Percentiles rank a stretch among this genome's conserved stretches.
Evolutionary conservation across 2,329 filamentous ascomycete species (phyloP).

Genomic region (Immersiporthe knoxdaviesiana): DNA sequence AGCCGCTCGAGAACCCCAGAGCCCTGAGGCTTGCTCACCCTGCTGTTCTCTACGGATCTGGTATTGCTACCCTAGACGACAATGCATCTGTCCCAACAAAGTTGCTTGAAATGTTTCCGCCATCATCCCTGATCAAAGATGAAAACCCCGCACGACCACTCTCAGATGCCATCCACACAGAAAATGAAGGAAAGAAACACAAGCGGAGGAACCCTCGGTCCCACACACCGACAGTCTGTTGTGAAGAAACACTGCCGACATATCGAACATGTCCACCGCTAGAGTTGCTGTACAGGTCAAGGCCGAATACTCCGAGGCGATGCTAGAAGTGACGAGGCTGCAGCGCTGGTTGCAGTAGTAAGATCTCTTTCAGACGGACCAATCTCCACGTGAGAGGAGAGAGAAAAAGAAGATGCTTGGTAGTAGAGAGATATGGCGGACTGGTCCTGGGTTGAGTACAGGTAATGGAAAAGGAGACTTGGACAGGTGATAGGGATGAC

Average conservation of each 20-base stretch:
- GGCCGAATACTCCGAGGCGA: slow-evolving; percentile 4
- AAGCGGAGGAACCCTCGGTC: neutral
- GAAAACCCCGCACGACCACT: neutral
- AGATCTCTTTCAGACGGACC: slow-evolving; percentile 6
- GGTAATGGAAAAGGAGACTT: slow-evolving; percentile 19
- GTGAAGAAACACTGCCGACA: neutral
- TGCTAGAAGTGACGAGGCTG: slow-evolving; percentile 10
- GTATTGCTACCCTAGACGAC: neutral
- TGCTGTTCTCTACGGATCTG: neutral
- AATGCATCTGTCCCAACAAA: neutral
- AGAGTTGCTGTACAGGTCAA: slow-evolving; percentile 1
- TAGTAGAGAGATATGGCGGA: slow-evolving; percentile 20
- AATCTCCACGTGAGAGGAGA: neutral
- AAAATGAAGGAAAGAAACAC: neutral
- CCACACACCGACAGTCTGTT: neutral
- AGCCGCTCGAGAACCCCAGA: neutral
- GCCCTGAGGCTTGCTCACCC: neutral
- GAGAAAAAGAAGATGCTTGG: slow-evolving; percentile 8
- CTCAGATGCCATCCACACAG: neutral
- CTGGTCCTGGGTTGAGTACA: slow-evolving; percentile 10
- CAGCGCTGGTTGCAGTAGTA: slow-evolving; percentile 2
- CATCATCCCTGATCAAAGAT: neutral
- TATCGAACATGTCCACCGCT: neutral
- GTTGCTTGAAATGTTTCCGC: slow-evolving; percentile 1
- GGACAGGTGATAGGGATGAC: neutral